Base-by-base conservation (phyloP, 352 stramenopile genomes). In the Phytophthora megakarya region DNA sequence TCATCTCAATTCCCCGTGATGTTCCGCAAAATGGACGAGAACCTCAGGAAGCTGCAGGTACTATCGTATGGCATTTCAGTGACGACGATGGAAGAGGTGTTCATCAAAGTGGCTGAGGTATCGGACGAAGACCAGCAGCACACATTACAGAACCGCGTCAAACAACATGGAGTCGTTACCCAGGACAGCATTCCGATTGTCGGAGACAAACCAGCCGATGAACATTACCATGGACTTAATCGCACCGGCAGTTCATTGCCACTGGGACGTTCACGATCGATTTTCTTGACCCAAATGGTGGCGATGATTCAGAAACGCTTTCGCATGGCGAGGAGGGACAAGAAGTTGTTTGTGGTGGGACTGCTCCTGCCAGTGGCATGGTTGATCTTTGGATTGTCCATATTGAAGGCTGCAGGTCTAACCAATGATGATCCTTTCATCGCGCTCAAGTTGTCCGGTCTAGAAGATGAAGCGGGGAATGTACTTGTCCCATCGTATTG, bases 71-170 rank as follows among this genome's bases (percentile, higher is more conserved):
- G 74, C 13, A 81, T 88, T 23, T 94, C 88, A 25, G 95, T 98
- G 26, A 92, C 84, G 23, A 89, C 84, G 16, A 65, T 93, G 50
- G 84, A 93, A 43, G 80, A 92, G 57, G 84, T 93, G 7, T 93
- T 93, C 54, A 78, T 93, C 57, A 90, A 88, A 26, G 77, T 92
- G 19, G 81, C 81, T 0, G 76, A 84, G 43, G 67, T 60, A 3
- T 57, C 61, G 10, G 78, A 80, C 37, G 78, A 84, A 54, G 50
- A 78, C 6, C 51, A 88, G 18, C 75, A 84, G 48, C 74, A 82
- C 53, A 86, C 70, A 13, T 54, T 84, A 16, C 52, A 66, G 18
- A 84, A 82, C 38, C 40, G 52, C 19, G 51, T 58, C 16, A 68
- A 68, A 21, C 65, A 68, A 28, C 65, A 65, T 9, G 33, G 32